Evolutionary conservation across 495 filamentous ascomycete genomes (phyloP), one percentile per base, ranked within the genome.

Genomic region (Aspergillus bridgeri): DNA sequence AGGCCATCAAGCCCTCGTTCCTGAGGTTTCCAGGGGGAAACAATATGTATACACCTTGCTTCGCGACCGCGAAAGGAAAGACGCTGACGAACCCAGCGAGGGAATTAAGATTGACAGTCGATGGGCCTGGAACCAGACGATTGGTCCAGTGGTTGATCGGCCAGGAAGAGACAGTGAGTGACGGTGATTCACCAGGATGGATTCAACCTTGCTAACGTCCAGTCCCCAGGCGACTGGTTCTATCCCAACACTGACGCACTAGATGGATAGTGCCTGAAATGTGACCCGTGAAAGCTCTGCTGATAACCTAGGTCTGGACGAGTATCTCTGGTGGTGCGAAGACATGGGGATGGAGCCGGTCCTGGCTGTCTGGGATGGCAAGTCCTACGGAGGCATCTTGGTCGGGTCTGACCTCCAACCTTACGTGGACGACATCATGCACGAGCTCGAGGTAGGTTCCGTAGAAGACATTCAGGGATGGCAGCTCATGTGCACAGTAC

Each of bases 71-170:
- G 51, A 0, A 20, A 20, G 18, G n/a, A 11, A 0, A 9, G 11
- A 3, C 9, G 29, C 50, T 63, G 13, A 64, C 44, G 0, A 3
- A 5, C 1, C 0, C 51, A 67, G 64, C 21, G 71, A 74, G 51
- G 71, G 71, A 1, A 48, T 74, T 4, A 6, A 69, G 22, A 56
- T 74, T 48, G 64, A 69, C 13, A 65, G 71, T 45, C 75, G 78
- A 59, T 90, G 86, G 85, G 79, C 83, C 45, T 90, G 87, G 87
- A 85, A 87, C 62, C 73, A 82, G 54, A 87, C 85, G 2, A 80
- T 90, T 48, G 87, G 87, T 0, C 80, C 83, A 0, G 71, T 89
- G 3, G 83, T 80, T 25, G 69, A 87, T 47, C 77, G 87, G 8
- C 83, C 85, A 0, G 86, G 86, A 29, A 75, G 83, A 56, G 68